Evolutionary conservation across 2,329 filamentous ascomycete genomes (phyloP), one percentile per base, ranked within the genome.

Genomic region (Neofusicoccum umdonicola): DNA sequence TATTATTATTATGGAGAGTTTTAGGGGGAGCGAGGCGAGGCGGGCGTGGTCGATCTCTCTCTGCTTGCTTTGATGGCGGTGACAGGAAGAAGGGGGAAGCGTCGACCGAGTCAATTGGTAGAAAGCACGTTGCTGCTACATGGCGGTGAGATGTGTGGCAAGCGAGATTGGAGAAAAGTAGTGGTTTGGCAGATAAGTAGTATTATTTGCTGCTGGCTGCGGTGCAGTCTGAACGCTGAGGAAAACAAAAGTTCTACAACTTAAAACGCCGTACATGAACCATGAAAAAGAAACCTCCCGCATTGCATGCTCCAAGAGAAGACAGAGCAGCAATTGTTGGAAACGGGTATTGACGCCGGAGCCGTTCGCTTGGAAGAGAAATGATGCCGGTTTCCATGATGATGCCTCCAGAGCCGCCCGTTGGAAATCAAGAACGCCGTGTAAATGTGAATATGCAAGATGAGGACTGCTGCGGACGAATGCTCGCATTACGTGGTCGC

Each of bases 311-410:
- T 39, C 35, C 47, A 45, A 44, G 19, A 54, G 41, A 54, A 17
- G 54, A 54, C 22, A 45, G 61, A 51, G 50, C 54, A 58, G 54
- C 61, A 45, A 54, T 44, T 45, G 54, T 34, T 34, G 61, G 35
- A 54, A 63, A 52, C 45, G 62, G 62, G 62, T 64, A 64, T 64
- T 64, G 62, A 48, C 61, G 48, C 61, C 50, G 39, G 60, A 63
- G 34, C 61, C 61, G 47, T 37, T 45, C 48, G 60, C 47, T 52
- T 52, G 37, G 56, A 13, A 60, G 44, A 54, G 48, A 51, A 62
- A 62, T 41, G 41, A 63, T 63, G 61, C 61, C 61, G 47, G 58
- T 37, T 52, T 42, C 61, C 48, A 48, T 63, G 47, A 52, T 63
- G 37, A 63, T 63, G 61, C 61, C 61, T 41, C 47, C 60, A 39